These are phyloP conservation scores for Capsicum chinense DNA, from an alignment of 257 asterid species.

Conservation along the genomic window DNA sequence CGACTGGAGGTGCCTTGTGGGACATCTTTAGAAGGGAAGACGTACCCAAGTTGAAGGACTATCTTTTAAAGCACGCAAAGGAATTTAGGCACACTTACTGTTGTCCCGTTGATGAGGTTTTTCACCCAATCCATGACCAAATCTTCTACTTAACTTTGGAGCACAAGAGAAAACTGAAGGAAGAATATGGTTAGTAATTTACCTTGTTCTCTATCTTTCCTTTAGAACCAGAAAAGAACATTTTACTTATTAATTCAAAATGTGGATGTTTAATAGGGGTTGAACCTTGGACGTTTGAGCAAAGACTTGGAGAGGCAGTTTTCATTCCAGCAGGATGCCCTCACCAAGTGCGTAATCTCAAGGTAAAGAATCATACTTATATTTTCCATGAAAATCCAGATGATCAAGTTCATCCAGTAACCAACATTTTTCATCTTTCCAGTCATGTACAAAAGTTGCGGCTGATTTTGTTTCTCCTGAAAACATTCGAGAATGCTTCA, in stretches of 20 bases:
- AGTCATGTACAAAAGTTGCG: conserved; percentile 98
- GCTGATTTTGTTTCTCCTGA: conserved; percentile 95
- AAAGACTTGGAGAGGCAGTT: conserved; percentile 88
- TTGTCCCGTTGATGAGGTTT: conserved; percentile 80
- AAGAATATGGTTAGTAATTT: conserved; percentile 70
- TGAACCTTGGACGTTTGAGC: conserved; percentile 96
- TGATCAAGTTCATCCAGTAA: background rate
- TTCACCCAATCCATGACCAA: conserved; percentile 95
- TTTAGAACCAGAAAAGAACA: conserved; percentile 1
- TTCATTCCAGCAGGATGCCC: conserved; percentile 99
- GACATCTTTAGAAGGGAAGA: conserved; percentile 94
- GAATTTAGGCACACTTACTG: conserved; percentile 88
- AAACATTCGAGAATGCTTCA: conserved; percentile 75
- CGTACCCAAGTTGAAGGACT: conserved; percentile 71
- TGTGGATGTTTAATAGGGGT: conserved; percentile 48
- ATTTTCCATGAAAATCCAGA: background rate
- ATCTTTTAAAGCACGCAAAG: conserved; percentile 65
- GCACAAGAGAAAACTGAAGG: conserved; percentile 76
- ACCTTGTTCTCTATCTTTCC: background rate
- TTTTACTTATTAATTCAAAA: conserved; percentile 21
- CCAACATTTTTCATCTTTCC: conserved; percentile 30
- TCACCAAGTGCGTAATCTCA: conserved; percentile 95
- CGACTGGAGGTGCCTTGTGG: conserved; percentile 79
- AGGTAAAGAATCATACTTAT: conserved; percentile 47
- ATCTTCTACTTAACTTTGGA: conserved; percentile 75